Evolutionary conservation across 345 rosid species (phyloP).

Genomic region (Corymbia maculata): DNA sequence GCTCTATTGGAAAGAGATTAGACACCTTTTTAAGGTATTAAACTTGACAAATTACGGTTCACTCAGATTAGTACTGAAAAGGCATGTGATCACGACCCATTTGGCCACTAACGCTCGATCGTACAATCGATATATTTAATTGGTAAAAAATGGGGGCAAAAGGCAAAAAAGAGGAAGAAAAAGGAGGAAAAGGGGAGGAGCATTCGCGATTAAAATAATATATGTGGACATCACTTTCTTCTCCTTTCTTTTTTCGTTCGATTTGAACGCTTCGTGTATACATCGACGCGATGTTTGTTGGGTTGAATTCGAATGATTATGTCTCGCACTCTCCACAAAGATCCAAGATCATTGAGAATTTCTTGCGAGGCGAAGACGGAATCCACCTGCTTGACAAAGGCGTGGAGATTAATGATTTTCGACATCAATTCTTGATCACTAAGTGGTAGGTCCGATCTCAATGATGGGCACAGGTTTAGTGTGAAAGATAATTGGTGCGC

Average conservation of each 20-base stretch:
- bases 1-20: background rate
- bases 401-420: background rate
- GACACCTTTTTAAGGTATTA: background rate
- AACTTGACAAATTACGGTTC: background rate
- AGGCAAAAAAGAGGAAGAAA: background rate
- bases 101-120: background rate
- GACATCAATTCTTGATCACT: background rate
- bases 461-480: background rate
- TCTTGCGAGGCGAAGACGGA: background rate
- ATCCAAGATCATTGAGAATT: background rate
- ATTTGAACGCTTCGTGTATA: background rate
- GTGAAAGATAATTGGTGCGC: background rate
- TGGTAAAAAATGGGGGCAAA: background rate
- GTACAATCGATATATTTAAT: background rate
- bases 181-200: background rate
- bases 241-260: background rate
- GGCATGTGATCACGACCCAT: background rate
- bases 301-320: background rate
- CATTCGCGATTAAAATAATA: background rate
- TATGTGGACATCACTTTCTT: background rate
- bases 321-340: background rate
- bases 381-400: background rate
- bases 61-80: background rate
- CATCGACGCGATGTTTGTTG: background rate
- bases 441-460: background rate